A percentile compares a stretch with the other conserved stretches of the same genome.
These are phyloP conservation scores for Gymnopilus junonius DNA, from an alignment of 768 basidiomycete genomes.

Conservation along the genomic window DNA sequence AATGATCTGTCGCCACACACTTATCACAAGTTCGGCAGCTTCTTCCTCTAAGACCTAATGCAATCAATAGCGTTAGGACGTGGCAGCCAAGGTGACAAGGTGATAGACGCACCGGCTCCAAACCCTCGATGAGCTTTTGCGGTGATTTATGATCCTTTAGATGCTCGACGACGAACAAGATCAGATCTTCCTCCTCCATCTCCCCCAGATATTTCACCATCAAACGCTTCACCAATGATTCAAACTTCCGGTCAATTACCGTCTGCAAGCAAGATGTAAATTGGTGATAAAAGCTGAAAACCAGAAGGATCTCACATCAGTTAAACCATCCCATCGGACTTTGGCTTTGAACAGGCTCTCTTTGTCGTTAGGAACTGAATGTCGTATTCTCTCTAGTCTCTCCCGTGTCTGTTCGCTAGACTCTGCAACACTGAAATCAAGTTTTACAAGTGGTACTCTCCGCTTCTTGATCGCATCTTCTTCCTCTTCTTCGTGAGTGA, in stretches of 20 bases:
- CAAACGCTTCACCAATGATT: constrained; percentile 79
- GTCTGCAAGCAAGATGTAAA: constrained; percentile 44
- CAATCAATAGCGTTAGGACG: constrained; percentile 1
- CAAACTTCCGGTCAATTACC: constrained; percentile 84
- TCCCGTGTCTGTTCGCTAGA: too few relatives aligned
- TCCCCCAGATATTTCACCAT: constrained; percentile 92
- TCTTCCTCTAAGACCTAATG: constrained; percentile 90
- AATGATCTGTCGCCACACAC: constrained; percentile 90
- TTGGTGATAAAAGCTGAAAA: not conserved
- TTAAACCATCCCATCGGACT: constrained; percentile 91
- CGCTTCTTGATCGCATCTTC: constrained; percentile 85
- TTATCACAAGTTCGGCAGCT: constrained; percentile 75
- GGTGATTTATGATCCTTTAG: constrained; percentile 89
- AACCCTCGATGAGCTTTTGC: constrained; percentile 83
- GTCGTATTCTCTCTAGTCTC: constrained; percentile 76
- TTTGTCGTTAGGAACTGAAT: constrained; percentile 75
- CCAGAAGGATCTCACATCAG: constrained; percentile 62
- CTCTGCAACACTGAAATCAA: constrained; percentile 88
- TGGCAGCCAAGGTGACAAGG: not conserved
- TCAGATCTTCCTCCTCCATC: constrained; percentile 90
- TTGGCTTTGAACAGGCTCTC: constrained; percentile 82
- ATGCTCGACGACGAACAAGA: constrained; percentile 93
- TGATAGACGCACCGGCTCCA: constrained; percentile 78
- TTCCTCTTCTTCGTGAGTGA: constrained; percentile 86
- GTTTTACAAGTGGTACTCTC: constrained; percentile 85